A percentile compares a stretch with the other conserved stretches of the same genome.
Evolutionary conservation across 495 filamentous ascomycete genomes (phyloP).

Genomic region (Apiosordaria backusii): DNA sequence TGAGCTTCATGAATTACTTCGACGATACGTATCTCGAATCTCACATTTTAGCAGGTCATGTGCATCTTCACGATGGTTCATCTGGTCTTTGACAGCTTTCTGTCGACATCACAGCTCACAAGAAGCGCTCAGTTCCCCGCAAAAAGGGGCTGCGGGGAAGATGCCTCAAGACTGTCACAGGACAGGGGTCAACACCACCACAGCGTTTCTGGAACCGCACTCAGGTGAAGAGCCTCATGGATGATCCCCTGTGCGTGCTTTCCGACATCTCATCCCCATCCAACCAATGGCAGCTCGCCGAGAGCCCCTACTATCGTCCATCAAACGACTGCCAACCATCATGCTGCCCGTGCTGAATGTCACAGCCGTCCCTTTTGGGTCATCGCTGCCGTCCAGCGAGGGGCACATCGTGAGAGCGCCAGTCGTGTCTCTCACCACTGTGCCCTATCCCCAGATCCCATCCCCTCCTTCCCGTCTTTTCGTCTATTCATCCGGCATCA

Average conservation of each 20-base stretch:
- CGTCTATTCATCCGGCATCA: conserved; percentile 34
- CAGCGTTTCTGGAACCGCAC: conserved; percentile 20
- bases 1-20: not conserved
- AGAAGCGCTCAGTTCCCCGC: conserved; percentile 12
- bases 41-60: not conserved
- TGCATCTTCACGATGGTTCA: not conserved
- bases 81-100: not conserved
- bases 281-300: conserved; percentile 33
- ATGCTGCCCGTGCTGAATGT: conserved; percentile 33
- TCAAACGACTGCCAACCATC: conserved; percentile 37
- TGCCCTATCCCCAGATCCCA: conserved; percentile 24
- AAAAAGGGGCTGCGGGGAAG: conserved; percentile 10
- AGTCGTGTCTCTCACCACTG: not conserved
- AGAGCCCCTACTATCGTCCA: conserved; percentile 21
- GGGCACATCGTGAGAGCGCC: not conserved
- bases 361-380: conserved; percentile 19
- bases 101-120: not conserved
- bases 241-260: conserved; percentile 27
- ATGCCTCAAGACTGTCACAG: conserved; percentile 50
- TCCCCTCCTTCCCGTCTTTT: conserved; percentile 24
- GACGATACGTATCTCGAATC: not conserved
- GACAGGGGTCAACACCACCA: conserved; percentile 37
- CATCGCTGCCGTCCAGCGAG: conserved; percentile 10
- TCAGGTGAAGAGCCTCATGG: conserved; percentile 26
- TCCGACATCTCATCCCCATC: conserved; percentile 9